Base-by-base conservation (phyloP, 2,329 filamentous ascomycete species). In the Chaetomium olivaceum region DNA sequence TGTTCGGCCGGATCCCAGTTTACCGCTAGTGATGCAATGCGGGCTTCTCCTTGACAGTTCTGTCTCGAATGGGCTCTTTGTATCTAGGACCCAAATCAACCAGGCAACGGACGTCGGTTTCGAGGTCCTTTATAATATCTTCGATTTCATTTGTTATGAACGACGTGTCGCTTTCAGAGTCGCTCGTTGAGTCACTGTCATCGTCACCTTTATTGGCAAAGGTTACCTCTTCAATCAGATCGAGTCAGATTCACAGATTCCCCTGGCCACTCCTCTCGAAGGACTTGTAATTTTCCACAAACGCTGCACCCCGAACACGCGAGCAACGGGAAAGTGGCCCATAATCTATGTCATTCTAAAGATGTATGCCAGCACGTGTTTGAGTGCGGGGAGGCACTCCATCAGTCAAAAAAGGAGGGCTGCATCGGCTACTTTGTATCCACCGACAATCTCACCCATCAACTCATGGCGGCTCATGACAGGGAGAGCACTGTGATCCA, bases 291-390 rank as follows among this genome's bases (percentile, higher is more conserved):
- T 16, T 6, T 11, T n/a, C 16, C 21, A 5, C 12, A 3, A 11
- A 9, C 36, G 14, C 7, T 4, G 8, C n/a, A 16, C n/a, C n/a
- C n/a, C n/a, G n/a, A n/a, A 4, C 56, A 21, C 14, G 29, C 5
- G 16, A 58, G 23, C 14, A 29, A 25, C 25, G 3, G 29, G 16
- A 51, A 21, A 2, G 14, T 39, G 11, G 48, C 48, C 31, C 33
- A 14, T 21, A 54, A 61, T 23, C 58, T 61, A 31, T 61, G 58
- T 23, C 48, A 61, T 3, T 23, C 58, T 9, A 54, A 54, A 21
- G 58, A 61, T 21, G 58, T 61, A 7, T 61, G 58, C 21, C 58
- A 61, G 12, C 58, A 61, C 33, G 48, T 61, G 5, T 61, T 61
- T n/a, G 58, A 61, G 6, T 39, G 25, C 14, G 58, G 29, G 2